Percentiles rank a stretch among this genome's conserved stretches.
These are phyloP conservation scores for Gaeumannomyces tritici DNA, from an alignment of 2,329 filamentous ascomycete genomes.

Conservation along the genomic window DNA sequence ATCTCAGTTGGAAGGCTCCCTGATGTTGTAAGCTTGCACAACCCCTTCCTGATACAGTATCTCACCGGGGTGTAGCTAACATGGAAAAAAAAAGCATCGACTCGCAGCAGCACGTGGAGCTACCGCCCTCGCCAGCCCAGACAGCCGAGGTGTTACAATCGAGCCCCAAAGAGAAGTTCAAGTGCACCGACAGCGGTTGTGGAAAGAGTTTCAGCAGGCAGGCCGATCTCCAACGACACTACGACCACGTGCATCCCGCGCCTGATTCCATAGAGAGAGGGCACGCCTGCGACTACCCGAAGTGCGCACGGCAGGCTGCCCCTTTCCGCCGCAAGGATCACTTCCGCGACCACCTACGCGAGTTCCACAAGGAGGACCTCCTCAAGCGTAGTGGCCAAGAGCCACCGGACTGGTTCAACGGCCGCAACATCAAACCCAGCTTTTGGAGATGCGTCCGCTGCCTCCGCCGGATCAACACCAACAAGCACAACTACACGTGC, in stretches of 20 bases:
- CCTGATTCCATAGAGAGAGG: constrained; percentile 30
- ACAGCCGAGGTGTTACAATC: not conserved
- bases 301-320: constrained; percentile 31
- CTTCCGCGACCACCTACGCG: constrained; percentile 45
- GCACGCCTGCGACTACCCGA: constrained; percentile 38
- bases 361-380: constrained; percentile 46
- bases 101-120: not conserved
- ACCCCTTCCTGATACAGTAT: not conserved
- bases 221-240: constrained; percentile 46
- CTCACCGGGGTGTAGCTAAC: not conserved
- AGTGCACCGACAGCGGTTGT: constrained; percentile 31
- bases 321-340: constrained; percentile 47
- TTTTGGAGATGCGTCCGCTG: constrained; percentile 50
- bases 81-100: not conserved
- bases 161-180: constrained; percentile 11
- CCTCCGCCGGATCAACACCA: constrained; percentile 32
- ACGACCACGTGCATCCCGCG: constrained; percentile 35
- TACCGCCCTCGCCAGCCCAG: not conserved
- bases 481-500: constrained; percentile 31
- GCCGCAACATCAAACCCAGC: constrained; percentile 24
- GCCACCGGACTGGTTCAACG: constrained; percentile 24
- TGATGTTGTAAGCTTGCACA: not conserved
- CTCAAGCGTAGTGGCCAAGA: constrained; percentile 29
- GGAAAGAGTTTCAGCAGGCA: constrained; percentile 37
- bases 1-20: not conserved